Conservation (phyloP, 352 stramenopile genomes). For the Thalassiosira ordinaria region DNA sequence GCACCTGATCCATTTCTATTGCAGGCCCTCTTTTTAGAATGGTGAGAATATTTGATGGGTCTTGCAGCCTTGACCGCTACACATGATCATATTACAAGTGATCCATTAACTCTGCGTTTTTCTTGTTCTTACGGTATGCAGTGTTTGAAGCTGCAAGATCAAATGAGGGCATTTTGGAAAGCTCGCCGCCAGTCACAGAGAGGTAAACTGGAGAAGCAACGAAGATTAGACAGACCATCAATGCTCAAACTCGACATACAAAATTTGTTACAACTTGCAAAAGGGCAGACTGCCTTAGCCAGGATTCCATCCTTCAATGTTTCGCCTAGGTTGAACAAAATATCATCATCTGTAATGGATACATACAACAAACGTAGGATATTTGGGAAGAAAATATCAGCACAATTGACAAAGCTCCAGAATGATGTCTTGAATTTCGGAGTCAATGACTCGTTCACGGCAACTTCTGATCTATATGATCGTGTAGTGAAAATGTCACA, state of each 20-base stretch:
- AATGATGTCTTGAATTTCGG: conserved; percentile 44
- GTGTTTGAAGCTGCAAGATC: conserved; percentile 68
- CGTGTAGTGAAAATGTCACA: conserved; percentile 59
- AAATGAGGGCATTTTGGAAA: conserved; percentile 61
- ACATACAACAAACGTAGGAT: conserved; percentile 48
- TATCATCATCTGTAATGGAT: conserved; percentile 52
- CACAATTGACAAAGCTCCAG: conserved; percentile 47
- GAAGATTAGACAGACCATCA: conserved; percentile 40
- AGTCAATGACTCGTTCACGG: conserved; percentile 14
- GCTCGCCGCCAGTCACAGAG: conserved; percentile 50
- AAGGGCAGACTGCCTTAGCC: conserved; percentile 54
- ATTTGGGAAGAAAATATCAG: conserved; percentile 49
- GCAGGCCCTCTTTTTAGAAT: conserved; percentile 60
- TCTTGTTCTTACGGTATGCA: neutral
- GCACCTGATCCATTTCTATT: no score
- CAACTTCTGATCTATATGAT: conserved; percentile 68
- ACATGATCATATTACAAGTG: no score
- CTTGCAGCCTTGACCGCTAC: no score
- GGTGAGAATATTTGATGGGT: conserved; percentile 31
- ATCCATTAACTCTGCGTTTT: no score
- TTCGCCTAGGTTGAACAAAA: conserved; percentile 39
- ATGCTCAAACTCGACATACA: conserved; percentile 67
- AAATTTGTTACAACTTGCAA: conserved; percentile 49
- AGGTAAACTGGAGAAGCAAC: conserved; percentile 48
- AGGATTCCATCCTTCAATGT: no score